Percentiles rank a stretch among this genome's conserved stretches.
phyloP scores from a whole-genome alignment of 1,284 basidiomycete species.

The Tilletia caries region DNA sequence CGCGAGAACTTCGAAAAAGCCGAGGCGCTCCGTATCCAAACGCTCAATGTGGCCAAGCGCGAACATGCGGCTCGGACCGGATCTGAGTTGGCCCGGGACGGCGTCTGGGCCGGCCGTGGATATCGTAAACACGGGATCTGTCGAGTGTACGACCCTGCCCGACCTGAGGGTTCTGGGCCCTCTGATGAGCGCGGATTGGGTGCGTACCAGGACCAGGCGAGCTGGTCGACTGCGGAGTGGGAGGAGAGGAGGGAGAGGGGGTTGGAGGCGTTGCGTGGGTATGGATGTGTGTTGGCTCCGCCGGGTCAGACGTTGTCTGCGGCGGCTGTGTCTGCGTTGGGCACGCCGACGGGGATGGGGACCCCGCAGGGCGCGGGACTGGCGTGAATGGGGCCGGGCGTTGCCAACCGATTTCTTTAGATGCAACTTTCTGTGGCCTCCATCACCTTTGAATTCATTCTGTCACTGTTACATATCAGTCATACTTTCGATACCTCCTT shows the following conservation, averaged over 20 bases:
- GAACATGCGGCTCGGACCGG: background rate
- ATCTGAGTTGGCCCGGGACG: conserved; percentile 7
- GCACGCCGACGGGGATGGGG: conserved; percentile 5
- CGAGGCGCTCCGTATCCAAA: conserved; percentile 26
- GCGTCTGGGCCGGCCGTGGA: background rate
- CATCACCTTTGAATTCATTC: too few species aligned
- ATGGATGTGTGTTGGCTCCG: background rate
- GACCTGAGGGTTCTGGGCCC: conserved; percentile 23
- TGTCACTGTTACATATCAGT: too few species aligned
- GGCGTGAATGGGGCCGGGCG: too few species aligned
- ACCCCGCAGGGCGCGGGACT: background rate
- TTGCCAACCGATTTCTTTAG: too few species aligned
- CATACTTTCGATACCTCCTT: too few species aligned
- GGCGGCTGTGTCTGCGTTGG: conserved; percentile 1
- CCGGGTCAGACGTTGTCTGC: background rate
- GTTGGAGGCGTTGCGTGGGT: conserved; percentile 11
- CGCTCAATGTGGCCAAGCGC: background rate
- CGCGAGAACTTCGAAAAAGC: conserved; percentile 38
- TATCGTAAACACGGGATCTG: conserved; percentile 21
- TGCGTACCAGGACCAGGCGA: conserved; percentile 17
- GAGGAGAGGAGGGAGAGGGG: conserved; percentile 24
- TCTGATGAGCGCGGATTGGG: conserved; percentile 28
- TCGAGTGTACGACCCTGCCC: conserved; percentile 22
- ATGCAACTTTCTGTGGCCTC: too few species aligned
- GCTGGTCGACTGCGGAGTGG: conserved; percentile 26